phyloP scores from a whole-genome alignment of 306 rosid genomes.

The Lathyrus aphaca region DNA sequence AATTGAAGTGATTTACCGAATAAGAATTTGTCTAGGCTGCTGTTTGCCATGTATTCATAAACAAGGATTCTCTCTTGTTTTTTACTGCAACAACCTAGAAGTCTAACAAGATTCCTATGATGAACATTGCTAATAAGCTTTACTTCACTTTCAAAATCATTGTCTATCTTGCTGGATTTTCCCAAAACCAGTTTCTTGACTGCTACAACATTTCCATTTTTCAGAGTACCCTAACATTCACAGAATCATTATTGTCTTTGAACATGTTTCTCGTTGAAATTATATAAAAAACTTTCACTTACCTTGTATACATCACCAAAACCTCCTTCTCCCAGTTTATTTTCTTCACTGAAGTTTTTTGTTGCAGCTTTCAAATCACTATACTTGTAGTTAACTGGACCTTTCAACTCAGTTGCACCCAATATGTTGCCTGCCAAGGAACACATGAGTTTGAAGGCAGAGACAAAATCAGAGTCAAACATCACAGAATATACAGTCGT shows the following conservation, averaged over 20 bases:
- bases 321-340: constrained; percentile 74
- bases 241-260: constrained; percentile 1
- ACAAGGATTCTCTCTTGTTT: constrained; percentile 66
- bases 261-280: neutral
- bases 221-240: constrained; percentile 57
- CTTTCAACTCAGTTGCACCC: constrained; percentile 74
- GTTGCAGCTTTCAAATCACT: constrained; percentile 65
- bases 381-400: constrained; percentile 57
- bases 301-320: constrained; percentile 77
- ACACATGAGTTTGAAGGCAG: neutral
- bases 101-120: constrained; percentile 67
- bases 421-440: constrained; percentile 53
- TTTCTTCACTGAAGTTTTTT: constrained; percentile 51
- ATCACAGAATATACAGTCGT: neutral
- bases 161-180: constrained; percentile 50
- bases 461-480: neutral
- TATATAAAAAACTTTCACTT: neutral
- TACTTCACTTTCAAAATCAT: constrained; percentile 65
- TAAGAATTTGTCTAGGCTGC: constrained; percentile 66
- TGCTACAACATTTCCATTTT: constrained; percentile 66
- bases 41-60: constrained; percentile 70
- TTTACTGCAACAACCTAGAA: constrained; percentile 69
- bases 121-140: constrained; percentile 72
- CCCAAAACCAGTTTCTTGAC: constrained; percentile 59
- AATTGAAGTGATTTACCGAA: constrained; percentile 47